A percentile compares a stretch with the other conserved stretches of the same genome.
These are phyloP conservation scores for Colletotrichum sp. DNA, from an alignment of 2,329 filamentous ascomycete genomes.

Conservation along the genomic window DNA sequence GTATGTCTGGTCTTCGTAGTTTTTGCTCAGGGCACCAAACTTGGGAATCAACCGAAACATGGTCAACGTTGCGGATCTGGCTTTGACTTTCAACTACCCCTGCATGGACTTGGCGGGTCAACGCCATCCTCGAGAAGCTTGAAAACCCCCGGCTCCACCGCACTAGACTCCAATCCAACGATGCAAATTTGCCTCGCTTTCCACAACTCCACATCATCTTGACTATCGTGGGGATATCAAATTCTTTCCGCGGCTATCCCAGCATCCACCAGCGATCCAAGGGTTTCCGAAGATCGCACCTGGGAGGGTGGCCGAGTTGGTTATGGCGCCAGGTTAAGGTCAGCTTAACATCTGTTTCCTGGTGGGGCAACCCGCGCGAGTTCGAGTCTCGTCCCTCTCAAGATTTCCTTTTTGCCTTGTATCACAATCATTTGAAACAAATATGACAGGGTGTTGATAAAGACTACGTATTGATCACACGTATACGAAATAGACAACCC, in stretches of 20 bases:
- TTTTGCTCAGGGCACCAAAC: fast-evolving
- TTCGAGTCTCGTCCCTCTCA: neutral
- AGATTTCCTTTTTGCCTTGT: neutral
- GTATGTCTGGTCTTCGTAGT: neutral
- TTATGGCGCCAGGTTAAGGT: neutral
- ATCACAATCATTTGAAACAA: neutral
- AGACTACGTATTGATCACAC: neutral
- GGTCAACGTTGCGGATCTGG: neutral
- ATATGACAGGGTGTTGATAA: fast-evolving
- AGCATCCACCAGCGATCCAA: neutral
- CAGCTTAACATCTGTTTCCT: neutral
- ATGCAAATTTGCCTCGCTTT: neutral
- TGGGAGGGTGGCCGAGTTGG: neutral
- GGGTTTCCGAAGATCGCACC: neutral
- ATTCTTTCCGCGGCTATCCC: fast-evolving
- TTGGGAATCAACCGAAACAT: neutral
- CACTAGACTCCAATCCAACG: neutral
- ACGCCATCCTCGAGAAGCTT: neutral
- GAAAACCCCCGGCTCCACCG: neutral
- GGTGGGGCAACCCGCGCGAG: neutral
- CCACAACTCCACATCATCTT: neutral
- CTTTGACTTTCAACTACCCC: neutral
- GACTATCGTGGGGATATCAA: neutral
- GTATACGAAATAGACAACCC: neutral
- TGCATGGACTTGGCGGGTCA: neutral